phyloP scores from a whole-genome alignment of 2,329 filamentous ascomycete species.

The Calonectria pseudoturangicola region DNA sequence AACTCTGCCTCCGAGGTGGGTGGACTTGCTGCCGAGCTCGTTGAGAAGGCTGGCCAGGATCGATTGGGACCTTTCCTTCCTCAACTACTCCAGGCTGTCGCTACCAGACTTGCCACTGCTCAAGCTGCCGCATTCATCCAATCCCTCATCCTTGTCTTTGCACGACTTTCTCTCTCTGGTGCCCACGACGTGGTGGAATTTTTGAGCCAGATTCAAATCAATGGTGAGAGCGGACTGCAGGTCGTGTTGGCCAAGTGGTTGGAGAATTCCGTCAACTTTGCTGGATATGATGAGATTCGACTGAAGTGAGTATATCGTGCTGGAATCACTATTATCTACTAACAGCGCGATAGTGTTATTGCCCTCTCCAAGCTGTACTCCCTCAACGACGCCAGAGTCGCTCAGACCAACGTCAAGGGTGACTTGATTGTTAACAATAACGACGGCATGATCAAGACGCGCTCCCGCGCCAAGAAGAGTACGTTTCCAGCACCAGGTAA shows the following conservation, averaged over 20 bases:
- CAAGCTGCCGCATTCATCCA: conserved; percentile 94
- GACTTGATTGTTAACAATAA: conserved; percentile 89
- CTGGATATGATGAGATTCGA: conserved; percentile 97
- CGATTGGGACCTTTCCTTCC: conserved; percentile 92
- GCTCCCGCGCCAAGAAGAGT: conserved; percentile 91
- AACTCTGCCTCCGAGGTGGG: conserved; percentile 97
- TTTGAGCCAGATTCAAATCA: conserved; percentile 87
- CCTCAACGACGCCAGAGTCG: conserved; percentile 86
- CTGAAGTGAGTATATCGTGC: conserved; percentile 82
- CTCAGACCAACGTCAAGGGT: conserved; percentile 89
- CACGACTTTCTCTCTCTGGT: conserved; percentile 88
- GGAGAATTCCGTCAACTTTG: conserved; percentile 97
- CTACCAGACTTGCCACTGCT: conserved; percentile 87
- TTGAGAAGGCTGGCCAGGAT: conserved; percentile 95
- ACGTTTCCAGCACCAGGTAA: conserved; percentile 57
- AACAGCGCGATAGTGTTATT: conserved; percentile 79
- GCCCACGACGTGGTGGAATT: conserved; percentile 95
- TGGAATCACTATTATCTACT: conserved; percentile 47
- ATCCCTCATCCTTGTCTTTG: conserved; percentile 95
- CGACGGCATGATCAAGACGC: conserved; percentile 89
- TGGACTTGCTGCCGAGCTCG: conserved; percentile 92
- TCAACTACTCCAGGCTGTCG: conserved; percentile 92
- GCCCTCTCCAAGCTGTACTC: conserved; percentile 94
- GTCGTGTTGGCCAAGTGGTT: conserved; percentile 96
- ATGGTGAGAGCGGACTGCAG: conserved; percentile 86